These are phyloP conservation scores for Endogone sp. DNA, from an alignment of 192 early-diverging fungal genomes.

Conservation along the genomic window DNA sequence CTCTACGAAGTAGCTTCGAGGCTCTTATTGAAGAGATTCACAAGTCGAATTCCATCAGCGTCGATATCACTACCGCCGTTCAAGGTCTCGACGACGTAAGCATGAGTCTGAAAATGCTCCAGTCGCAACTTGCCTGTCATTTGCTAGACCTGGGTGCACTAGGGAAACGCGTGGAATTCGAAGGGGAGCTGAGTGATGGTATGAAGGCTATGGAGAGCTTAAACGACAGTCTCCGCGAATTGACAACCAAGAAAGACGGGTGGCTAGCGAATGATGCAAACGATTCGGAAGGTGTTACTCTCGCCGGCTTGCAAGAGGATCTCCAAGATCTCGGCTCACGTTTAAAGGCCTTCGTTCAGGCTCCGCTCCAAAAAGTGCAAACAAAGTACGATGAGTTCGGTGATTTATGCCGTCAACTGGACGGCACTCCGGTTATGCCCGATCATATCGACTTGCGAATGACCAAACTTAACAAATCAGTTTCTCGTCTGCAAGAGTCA, in stretches of 20 bases:
- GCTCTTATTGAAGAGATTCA: background rate
- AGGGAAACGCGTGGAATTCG: conserved; percentile 5
- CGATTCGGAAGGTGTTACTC: conserved; percentile 1
- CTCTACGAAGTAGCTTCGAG: background rate
- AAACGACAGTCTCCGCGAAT: conserved; percentile 19
- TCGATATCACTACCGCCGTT: conserved; percentile 11
- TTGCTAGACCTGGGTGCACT: conserved; percentile 14
- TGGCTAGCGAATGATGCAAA: conserved; percentile 8
- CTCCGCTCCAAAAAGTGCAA: conserved; percentile 11
- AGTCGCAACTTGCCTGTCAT: conserved; percentile 13
- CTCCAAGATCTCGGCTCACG: conserved; percentile 7
- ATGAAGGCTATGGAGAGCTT: conserved; percentile 7
- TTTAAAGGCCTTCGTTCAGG: conserved; percentile 4
- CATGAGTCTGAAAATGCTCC: conserved; percentile 6
- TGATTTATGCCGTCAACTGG: conserved; percentile 13
- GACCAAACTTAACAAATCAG: conserved; percentile 3
- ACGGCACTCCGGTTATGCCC: conserved; percentile 18
- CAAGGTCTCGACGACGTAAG: conserved; percentile 14
- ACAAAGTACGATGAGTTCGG: conserved; percentile 16
- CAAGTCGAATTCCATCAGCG: background rate
- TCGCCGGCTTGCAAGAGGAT: conserved; percentile 8
- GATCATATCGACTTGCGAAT: conserved; percentile 26
- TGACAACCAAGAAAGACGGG: conserved; percentile 14
- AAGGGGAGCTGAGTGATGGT: conserved; percentile 7
- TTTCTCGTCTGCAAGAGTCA: conserved; percentile 14